Evolutionary conservation across 768 basidiomycete genomes (phyloP).

Genomic region (Kwoniella bestiolae): DNA sequence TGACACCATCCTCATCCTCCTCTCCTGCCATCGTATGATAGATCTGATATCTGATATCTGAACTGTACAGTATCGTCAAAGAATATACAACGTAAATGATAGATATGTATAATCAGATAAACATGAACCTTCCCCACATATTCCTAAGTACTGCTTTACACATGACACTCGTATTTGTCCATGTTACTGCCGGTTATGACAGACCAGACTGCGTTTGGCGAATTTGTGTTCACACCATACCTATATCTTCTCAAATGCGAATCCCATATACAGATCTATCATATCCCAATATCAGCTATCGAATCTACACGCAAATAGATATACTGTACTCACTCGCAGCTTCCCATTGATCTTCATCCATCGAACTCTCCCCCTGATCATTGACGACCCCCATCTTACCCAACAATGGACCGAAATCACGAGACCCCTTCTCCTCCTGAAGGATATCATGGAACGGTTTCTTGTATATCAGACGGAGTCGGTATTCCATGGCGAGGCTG

Average conservation of each 20-base stretch:
- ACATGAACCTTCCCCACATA: too few species aligned
- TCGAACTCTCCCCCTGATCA: constrained; percentile 78
- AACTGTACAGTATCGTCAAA: too few species aligned
- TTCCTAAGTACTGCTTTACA: too few species aligned
- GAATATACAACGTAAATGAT: too few species aligned
- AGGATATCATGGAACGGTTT: constrained; percentile 90
- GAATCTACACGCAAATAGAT: not conserved
- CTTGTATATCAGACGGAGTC: constrained; percentile 73
- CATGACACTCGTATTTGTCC: too few species aligned
- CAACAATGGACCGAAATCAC: constrained; percentile 82
- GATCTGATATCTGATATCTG: too few species aligned
- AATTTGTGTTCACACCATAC: not conserved
- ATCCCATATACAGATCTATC: constrained; percentile 91
- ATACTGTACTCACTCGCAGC: constrained; percentile 80
- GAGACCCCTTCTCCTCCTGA: constrained; percentile 73
- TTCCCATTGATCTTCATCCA: constrained; percentile 97
- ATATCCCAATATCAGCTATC: not conserved
- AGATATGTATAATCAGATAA: too few species aligned
- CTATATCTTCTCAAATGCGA: constrained; percentile 74
- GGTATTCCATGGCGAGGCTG: constrained; percentile 84
- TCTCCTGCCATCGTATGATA: not conserved
- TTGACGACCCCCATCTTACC: constrained; percentile 91
- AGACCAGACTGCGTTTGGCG: too few species aligned
- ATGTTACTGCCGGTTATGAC: too few species aligned
- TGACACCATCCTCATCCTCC: not conserved